These are phyloP conservation scores for Sugiyamaella lignohabitans DNA, from an alignment of 805 yeast genomes.

Conservation along the genomic window DNA sequence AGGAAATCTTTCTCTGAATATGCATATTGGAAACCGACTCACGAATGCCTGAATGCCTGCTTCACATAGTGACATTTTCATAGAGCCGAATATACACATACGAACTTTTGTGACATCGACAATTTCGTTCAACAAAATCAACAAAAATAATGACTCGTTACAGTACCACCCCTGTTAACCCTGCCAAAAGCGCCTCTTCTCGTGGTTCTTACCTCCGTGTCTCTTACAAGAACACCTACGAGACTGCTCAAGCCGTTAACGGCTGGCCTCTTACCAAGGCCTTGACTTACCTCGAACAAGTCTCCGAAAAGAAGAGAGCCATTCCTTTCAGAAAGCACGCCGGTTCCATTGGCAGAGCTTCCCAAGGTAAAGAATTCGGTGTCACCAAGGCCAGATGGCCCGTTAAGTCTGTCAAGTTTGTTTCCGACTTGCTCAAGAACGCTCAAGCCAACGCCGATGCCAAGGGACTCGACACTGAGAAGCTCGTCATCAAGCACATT, in stretches of 20 bases:
- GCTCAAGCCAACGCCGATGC: slow-evolving; percentile 99
- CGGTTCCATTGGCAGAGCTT: slow-evolving; percentile 97
- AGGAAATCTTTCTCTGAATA: too few relatives aligned
- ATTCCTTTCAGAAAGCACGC: slow-evolving; percentile 98
- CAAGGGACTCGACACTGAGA: slow-evolving; percentile 95
- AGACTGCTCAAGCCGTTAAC: slow-evolving; percentile 95
- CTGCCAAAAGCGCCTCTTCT: slow-evolving; percentile 98
- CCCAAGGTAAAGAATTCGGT: slow-evolving; percentile 99
- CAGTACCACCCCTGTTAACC: slow-evolving; percentile 99
- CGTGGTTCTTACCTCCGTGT: slow-evolving; percentile 99
- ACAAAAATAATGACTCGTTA: slow-evolving; percentile 82
- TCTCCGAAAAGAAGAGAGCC: slow-evolving; percentile 97
- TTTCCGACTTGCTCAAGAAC: slow-evolving; percentile 90
- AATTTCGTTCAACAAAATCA: not conserved
- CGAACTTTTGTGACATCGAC: not conserved
- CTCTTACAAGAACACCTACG: slow-evolving; percentile 99
- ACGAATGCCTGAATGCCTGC: too few relatives aligned
- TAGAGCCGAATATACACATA: too few relatives aligned
- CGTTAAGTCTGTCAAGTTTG: slow-evolving; percentile 92
- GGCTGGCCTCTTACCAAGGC: slow-evolving; percentile 98
- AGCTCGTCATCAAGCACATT: slow-evolving; percentile 93
- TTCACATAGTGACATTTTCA: too few relatives aligned
- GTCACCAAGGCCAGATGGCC: slow-evolving; percentile 99
- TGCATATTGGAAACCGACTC: too few relatives aligned
- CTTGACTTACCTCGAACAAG: slow-evolving; percentile 91